These are phyloP conservation scores for Blastomyces emzantsi DNA, from an alignment of 2,329 filamentous ascomycete species.

Conservation along the genomic window DNA sequence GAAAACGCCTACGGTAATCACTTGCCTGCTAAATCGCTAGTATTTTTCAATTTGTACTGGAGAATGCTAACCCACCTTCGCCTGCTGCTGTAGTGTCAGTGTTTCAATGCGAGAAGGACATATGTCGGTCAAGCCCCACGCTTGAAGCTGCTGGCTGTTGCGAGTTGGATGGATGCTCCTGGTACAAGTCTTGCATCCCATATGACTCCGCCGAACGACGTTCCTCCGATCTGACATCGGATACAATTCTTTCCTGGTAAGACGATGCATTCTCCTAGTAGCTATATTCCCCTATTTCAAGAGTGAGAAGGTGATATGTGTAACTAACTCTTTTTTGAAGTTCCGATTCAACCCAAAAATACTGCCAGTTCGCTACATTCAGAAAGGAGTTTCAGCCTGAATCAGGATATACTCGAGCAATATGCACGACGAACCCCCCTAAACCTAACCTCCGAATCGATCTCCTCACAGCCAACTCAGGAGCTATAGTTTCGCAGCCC, in stretches of 20 bases:
- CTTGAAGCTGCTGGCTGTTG: conserved; percentile 5
- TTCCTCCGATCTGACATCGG: background rate
- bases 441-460: background rate
- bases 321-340: background rate
- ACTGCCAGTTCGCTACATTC: background rate
- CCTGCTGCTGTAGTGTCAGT: background rate
- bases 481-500: background rate
- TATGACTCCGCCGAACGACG: background rate
- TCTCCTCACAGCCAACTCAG: background rate
- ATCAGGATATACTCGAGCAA: background rate
- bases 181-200: background rate
- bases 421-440: background rate
- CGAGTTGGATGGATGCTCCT: background rate
- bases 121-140: background rate
- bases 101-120: background rate
- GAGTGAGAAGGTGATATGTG: background rate
- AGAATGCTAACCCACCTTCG: background rate
- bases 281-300: too few relatives aligned
- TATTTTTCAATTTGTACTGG: background rate
- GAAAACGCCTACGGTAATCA: background rate
- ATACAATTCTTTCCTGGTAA: background rate
- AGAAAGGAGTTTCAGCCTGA: background rate
- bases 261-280: background rate
- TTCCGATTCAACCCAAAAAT: background rate
- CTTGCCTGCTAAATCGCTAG: background rate